These are phyloP conservation scores for Penicillium digitatum DNA, from an alignment of 2,329 filamentous ascomycete genomes.

Conservation along the genomic window DNA sequence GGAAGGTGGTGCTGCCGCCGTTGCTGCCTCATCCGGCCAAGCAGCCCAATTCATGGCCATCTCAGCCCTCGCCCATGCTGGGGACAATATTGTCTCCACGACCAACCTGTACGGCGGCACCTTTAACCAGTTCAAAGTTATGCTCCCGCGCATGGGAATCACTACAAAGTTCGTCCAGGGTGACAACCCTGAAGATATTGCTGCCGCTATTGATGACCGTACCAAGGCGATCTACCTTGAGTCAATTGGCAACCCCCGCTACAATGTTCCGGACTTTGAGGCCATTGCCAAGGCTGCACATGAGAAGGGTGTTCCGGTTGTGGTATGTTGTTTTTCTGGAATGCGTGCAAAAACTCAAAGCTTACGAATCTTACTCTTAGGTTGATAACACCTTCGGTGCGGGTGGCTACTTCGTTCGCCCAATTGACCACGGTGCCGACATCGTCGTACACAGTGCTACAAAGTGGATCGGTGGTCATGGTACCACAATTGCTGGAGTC, in stretches of 20 bases:
- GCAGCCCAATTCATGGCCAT: conserved; percentile 90
- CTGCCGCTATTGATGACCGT: conserved; percentile 78
- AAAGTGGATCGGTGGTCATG: conserved; percentile 96
- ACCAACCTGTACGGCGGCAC: conserved; percentile 91
- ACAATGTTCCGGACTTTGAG: conserved; percentile 89
- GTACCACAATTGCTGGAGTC: conserved; percentile 83
- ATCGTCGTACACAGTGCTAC: conserved; percentile 93
- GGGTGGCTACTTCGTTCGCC: conserved; percentile 80
- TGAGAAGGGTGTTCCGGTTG: conserved; percentile 62
- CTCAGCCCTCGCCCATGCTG: conserved; percentile 73
- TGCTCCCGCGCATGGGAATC: conserved; percentile 81
- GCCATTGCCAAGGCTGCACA: conserved; percentile 78
- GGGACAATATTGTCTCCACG: conserved; percentile 91
- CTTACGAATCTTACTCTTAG: conserved; percentile 36
- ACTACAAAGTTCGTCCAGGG: conserved; percentile 81
- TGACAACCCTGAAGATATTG: conserved; percentile 74
- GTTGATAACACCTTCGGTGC: conserved; percentile 96
- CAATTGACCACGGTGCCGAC: conserved; percentile 86
- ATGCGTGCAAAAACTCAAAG: neutral
- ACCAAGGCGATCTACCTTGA: conserved; percentile 92
- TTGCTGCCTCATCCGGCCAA: conserved; percentile 82
- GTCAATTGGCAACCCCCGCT: conserved; percentile 88
- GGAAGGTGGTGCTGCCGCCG: conserved; percentile 82
- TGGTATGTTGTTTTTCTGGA: conserved; percentile 41
- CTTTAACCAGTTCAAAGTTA: conserved; percentile 95